These are phyloP conservation scores for Epichloe sp. DNA, from an alignment of 2,329 filamentous ascomycete species.

Conservation along the genomic window DNA sequence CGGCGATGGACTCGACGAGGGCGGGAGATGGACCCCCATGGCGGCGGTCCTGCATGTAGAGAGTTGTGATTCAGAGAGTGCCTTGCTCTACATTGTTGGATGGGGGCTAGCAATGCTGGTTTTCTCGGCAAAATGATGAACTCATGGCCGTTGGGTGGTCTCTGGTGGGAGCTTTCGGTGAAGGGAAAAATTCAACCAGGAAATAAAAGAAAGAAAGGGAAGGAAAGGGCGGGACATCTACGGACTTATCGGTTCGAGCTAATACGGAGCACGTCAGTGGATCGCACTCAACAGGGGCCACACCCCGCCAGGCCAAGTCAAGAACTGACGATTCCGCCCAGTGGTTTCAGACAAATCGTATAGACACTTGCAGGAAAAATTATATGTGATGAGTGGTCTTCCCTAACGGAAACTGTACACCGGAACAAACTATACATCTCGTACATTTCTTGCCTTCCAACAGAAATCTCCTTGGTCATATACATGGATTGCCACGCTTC, in stretches of 20 bases:
- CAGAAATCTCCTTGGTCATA: not conserved
- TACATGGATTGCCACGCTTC: not conserved
- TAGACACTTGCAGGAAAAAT: no score
- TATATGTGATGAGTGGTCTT: no score
- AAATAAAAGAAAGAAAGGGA: no score
- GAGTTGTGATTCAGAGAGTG: slow-evolving; percentile 1
- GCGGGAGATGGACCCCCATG: slow-evolving; percentile 58
- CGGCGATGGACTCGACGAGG: slow-evolving; percentile 75
- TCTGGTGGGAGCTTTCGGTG: not conserved
- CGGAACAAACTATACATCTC: not conserved
- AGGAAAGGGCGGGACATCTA: no score
- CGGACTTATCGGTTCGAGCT: no score
- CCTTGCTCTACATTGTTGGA: slow-evolving; percentile 13
- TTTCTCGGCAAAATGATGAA: not conserved
- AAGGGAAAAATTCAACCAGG: not conserved
- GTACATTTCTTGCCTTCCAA: not conserved
- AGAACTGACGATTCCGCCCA: no score
- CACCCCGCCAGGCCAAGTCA: no score
- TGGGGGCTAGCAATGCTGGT: not conserved
- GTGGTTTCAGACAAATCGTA: no score
- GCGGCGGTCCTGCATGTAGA: slow-evolving; percentile 33
- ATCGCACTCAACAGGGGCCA: no score
- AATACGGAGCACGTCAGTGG: no score
- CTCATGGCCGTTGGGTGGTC: not conserved
- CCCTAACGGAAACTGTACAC: no score